Evolutionary conservation across 106 monocot species (phyloP), one percentile per base, ranked within the genome.

Genomic region (Vanilla planifolia): DNA sequence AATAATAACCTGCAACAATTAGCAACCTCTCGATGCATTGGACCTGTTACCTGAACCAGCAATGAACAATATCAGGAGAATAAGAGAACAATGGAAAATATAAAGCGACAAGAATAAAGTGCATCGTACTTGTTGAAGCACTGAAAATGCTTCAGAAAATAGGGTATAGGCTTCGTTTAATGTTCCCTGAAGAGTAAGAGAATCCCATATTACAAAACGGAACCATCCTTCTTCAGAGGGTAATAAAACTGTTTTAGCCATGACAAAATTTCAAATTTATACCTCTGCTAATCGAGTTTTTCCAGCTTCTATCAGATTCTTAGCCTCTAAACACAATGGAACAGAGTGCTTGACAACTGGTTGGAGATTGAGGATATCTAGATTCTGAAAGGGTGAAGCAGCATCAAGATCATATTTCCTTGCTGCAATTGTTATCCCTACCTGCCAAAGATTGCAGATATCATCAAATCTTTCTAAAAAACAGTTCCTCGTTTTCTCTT

Each of bases 11-110:
- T 61, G 62, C 98, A 92, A 77, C 98, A 98, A 61, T 78, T 98
- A 44, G 98, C 98, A 46, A 88, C 98, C 55, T 98, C 98, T 69
- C 69, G 58, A 33, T 98, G 98, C 88, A 98, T 85, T n/a, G 98
- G 98, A 35, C 98, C 98, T 56, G 98, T 98, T 44, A 98, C 78
- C 98, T 98, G 78, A 35, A 75, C 56, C 19, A 33, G 58, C 33
- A 43, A 57, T 51, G 29, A 65, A 42, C 13, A 35, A 60, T 15
- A 53, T 58, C 19, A 34, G 67, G 53, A 47, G 61, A 61, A 2
- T 33, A 19, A 34, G 35, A 16, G 32, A 5, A 1, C 35, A 57
- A 34, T 35, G 20, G 28, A 8, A 16, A 34, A 32, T 16, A 27
- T 11, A 4, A 35, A 25, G 16, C 15, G 37, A 34, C 37, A 39